Evolutionary conservation across 2,329 filamentous ascomycete genomes (phyloP).

Genomic region (Botrytis elliptica): DNA sequence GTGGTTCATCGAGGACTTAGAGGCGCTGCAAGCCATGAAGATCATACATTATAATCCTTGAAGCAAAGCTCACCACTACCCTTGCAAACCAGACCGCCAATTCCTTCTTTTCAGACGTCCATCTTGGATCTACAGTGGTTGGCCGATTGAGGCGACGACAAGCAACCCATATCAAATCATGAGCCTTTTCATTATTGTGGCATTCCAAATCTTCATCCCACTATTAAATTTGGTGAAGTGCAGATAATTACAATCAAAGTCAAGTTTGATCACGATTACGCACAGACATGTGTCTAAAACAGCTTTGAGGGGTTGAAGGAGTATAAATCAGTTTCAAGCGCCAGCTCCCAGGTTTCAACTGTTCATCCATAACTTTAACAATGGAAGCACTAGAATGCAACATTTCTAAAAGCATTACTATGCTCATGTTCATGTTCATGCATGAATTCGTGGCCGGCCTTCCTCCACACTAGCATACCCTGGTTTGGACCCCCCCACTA

Average conservation of each 20-base stretch:
- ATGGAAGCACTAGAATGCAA: constrained; percentile 26
- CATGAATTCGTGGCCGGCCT: constrained; percentile 40
- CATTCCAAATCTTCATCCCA: neutral
- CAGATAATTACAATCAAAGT: constrained; percentile 25
- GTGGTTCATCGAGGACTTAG: constrained; percentile 37
- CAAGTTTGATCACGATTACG: constrained; percentile 32
- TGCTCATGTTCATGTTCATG: constrained; percentile 38
- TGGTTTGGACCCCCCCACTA: constrained; percentile 35
- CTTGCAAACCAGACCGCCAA: constrained; percentile 39
- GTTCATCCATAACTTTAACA: constrained; percentile 28
- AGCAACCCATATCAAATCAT: neutral
- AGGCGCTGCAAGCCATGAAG: constrained; percentile 40
- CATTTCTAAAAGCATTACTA: constrained; percentile 29
- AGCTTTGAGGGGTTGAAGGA: constrained; percentile 35
- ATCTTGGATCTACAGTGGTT: constrained; percentile 17
- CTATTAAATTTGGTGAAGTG: neutral
- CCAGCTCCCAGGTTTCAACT: constrained; percentile 37
- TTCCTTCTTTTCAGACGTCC: constrained; percentile 32
- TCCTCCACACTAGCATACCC: constrained; percentile 36
- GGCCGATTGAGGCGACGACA: constrained; percentile 13
- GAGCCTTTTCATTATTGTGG: neutral
- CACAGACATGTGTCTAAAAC: constrained; percentile 39
- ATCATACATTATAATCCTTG: constrained; percentile 30
- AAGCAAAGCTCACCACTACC: constrained; percentile 23
- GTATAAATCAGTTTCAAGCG: constrained; percentile 39